A percentile compares a stretch with the other conserved stretches of the same genome.
These are phyloP conservation scores for Asparagopsis taxiformis DNA, from an alignment of 31 red algal species.

Conservation along the genomic window DNA sequence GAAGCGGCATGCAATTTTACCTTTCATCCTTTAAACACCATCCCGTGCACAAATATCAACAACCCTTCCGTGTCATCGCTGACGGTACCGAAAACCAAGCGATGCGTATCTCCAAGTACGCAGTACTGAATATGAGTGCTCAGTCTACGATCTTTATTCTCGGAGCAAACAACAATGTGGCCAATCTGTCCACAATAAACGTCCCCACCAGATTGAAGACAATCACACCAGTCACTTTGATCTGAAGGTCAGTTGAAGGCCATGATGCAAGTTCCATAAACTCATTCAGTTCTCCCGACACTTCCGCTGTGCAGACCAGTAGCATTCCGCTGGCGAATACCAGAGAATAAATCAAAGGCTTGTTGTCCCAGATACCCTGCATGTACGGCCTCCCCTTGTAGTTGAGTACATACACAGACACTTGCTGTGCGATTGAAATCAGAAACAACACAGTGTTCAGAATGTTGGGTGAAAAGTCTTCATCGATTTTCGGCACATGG, in stretches of 20 bases:
- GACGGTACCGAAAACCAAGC: not conserved
- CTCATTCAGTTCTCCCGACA: slow-evolving; percentile 55
- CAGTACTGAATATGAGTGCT: not conserved
- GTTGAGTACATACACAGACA: slow-evolving; percentile 86
- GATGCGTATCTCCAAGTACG: too few relatives aligned
- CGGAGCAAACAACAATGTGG: slow-evolving; percentile 53
- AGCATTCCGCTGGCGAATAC: slow-evolving; percentile 41
- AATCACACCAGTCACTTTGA: slow-evolving; percentile 41
- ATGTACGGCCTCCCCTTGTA: slow-evolving; percentile 97
- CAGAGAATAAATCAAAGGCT: slow-evolving; percentile 60
- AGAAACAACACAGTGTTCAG: slow-evolving; percentile 94
- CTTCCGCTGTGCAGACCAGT: slow-evolving; percentile 51
- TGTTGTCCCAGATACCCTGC: slow-evolving; percentile 87
- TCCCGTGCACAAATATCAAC: not conserved
- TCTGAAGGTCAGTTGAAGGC: slow-evolving; percentile 48
- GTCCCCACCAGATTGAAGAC: slow-evolving; percentile 51
- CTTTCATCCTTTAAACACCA: slow-evolving; percentile 21
- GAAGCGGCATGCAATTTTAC: slow-evolving; percentile 23
- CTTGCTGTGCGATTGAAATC: slow-evolving; percentile 82
- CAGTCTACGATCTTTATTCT: slow-evolving; percentile 36
- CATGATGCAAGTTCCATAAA: slow-evolving; percentile 56
- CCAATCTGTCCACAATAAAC: slow-evolving; percentile 54
- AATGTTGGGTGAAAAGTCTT: slow-evolving; percentile 79
- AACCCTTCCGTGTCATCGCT: not conserved
- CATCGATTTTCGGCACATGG: slow-evolving; percentile 65